A percentile compares a stretch with the other conserved stretches of the same genome.
Conservation (phyloP, 805 yeast species). For the Nakazawaea anatomiae region DNA sequence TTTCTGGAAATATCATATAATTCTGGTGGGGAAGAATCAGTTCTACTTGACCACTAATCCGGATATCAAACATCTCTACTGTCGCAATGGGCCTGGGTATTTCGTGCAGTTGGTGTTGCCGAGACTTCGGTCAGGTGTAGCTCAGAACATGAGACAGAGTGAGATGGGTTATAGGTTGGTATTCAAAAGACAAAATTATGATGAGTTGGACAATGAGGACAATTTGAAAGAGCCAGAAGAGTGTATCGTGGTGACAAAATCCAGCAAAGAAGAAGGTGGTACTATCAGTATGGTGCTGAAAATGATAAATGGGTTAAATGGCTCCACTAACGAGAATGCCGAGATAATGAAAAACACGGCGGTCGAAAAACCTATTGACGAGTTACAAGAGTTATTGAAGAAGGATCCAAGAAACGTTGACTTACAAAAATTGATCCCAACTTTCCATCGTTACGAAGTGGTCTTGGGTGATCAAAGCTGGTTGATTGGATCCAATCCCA, state of each 20-base stretch:
- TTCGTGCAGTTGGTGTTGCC: slow-evolving; percentile 27
- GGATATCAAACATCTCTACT: slow-evolving; percentile 48
- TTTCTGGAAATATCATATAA: slow-evolving; percentile 61
- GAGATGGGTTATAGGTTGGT: slow-evolving; percentile 26
- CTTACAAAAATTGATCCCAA: slow-evolving; percentile 1
- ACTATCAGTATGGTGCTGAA: slow-evolving; percentile 11
- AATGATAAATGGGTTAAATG: slow-evolving; percentile 14
- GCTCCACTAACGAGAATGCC: slow-evolving; percentile 2
- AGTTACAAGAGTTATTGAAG: slow-evolving; percentile 14
- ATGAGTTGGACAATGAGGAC: slow-evolving; percentile 11
- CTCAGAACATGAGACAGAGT: slow-evolving; percentile 4
- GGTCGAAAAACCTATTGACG: slow-evolving; percentile 4
- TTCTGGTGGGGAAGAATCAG: slow-evolving; percentile 42
- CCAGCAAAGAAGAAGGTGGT: slow-evolving; percentile 16
- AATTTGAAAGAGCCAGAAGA: slow-evolving; percentile 4
- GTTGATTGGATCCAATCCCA: slow-evolving; percentile 42
- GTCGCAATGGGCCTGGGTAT: slow-evolving; percentile 60
- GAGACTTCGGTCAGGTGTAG: background rate
- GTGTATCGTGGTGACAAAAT: slow-evolving; percentile 19
- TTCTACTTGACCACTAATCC: slow-evolving; percentile 66
- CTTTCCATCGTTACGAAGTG: slow-evolving; percentile 24
- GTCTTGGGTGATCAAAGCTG: slow-evolving; percentile 22
- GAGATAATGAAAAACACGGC: background rate
- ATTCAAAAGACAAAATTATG: slow-evolving; percentile 21
- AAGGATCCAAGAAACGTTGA: slow-evolving; percentile 7